Conservation (phyloP, 2,329 filamentous ascomycete genomes). For the Exophiala sideris region DNA sequence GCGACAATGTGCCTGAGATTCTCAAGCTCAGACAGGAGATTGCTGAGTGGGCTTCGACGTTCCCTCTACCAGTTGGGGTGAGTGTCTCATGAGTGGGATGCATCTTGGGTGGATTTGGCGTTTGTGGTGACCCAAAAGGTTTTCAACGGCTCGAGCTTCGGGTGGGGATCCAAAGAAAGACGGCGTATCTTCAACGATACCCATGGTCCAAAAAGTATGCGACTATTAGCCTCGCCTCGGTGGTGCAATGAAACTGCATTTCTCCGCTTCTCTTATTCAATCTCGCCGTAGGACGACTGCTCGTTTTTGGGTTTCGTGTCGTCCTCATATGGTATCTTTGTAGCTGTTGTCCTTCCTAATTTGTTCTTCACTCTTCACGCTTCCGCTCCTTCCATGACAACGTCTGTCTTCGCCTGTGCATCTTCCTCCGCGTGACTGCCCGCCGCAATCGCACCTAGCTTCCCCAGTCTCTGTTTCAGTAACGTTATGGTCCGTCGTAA, state of each 20-base stretch:
- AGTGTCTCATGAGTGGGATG: not conserved
- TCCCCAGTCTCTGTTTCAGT: conserved; percentile 39
- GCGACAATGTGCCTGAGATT: conserved; percentile 76
- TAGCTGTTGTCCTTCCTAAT: not conserved
- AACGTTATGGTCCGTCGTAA: conserved; percentile 40
- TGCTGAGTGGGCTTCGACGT: conserved; percentile 76
- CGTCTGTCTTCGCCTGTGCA: not conserved
- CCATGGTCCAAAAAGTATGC: not conserved
- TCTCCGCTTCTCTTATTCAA: not conserved
- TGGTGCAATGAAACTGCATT: too few species aligned
- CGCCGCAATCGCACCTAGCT: conserved; percentile 36
- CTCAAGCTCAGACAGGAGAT: conserved; percentile 86
- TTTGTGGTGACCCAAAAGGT: conserved; percentile 2
- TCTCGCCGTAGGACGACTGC: not conserved
- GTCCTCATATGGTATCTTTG: not conserved
- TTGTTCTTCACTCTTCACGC: not conserved
- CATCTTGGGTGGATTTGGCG: conserved; percentile 7
- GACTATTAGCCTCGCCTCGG: too few species aligned
- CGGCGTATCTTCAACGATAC: conserved; percentile 25
- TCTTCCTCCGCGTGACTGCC: not conserved
- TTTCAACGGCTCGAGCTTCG: conserved; percentile 17
- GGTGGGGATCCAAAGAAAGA: not conserved
- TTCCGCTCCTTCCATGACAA: not conserved
- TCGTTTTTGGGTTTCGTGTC: not conserved
- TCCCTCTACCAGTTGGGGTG: conserved; percentile 75